A percentile compares a stretch with the other conserved stretches of the same genome.
Evolutionary conservation across 208 protist genomes (phyloP).

Genomic region (Acanthamoeba quina): DNA sequence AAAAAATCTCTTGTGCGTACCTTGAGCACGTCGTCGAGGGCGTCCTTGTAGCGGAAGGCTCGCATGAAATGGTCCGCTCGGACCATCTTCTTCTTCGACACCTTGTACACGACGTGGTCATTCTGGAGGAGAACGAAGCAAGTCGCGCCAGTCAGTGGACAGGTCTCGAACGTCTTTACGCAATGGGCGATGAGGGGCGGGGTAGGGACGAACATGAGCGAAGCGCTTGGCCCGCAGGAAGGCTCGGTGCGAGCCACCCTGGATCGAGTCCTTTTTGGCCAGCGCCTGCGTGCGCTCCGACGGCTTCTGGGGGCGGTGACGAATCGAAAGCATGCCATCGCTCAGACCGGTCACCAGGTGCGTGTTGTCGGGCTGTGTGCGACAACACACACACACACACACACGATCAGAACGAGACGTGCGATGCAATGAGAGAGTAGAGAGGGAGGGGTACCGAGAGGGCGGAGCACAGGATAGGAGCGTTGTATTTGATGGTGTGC

Average conservation of each 20-base stretch:
- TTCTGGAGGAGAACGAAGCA: background rate
- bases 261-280: background rate
- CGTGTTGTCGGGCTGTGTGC: slow-evolving; percentile 78
- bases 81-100: background rate
- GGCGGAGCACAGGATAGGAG: slow-evolving; percentile 78
- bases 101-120: background rate
- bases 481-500: slow-evolving; percentile 81
- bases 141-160: background rate
- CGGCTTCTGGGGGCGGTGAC: slow-evolving; percentile 30
- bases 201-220: background rate
- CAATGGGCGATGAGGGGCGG: background rate
- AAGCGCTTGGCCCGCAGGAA: slow-evolving; percentile 71
- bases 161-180: background rate
- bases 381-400: background rate
- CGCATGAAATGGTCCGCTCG: slow-evolving; percentile 76
- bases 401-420: background rate
- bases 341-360: slow-evolving; percentile 80
- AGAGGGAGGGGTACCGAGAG: slow-evolving; percentile 72
- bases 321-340: slow-evolving; percentile 80
- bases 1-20: background rate
- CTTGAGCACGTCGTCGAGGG: slow-evolving; percentile 78
- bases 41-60: slow-evolving; percentile 80
- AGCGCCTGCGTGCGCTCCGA: slow-evolving; percentile 21
- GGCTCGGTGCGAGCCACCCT: slow-evolving; percentile 64
- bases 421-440: no score